phyloP scores from a whole-genome alignment of 768 basidiomycete species.

The Antrodiella citrinella region DNA sequence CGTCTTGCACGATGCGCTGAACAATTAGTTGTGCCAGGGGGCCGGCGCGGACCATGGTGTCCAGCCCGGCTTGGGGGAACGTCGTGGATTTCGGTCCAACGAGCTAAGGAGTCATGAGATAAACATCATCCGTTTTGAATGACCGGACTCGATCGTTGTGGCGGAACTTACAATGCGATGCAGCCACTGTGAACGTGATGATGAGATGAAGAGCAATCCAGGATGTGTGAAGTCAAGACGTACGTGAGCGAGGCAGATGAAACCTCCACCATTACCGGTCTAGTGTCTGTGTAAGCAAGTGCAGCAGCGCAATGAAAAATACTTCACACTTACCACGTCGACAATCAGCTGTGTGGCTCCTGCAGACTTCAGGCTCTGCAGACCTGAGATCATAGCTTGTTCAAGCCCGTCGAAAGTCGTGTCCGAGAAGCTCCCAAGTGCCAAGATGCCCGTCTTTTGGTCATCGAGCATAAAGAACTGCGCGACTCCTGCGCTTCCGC shows the following conservation, averaged over 20 bases:
- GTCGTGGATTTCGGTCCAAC: conserved; percentile 43
- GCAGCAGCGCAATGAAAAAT: not conserved
- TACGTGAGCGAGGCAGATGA: conserved; percentile 54
- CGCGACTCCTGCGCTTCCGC: conserved; percentile 40
- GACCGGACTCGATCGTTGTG: not conserved
- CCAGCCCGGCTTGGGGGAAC: conserved; percentile 46
- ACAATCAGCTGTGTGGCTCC: conserved; percentile 50
- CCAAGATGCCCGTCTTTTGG: conserved; percentile 45
- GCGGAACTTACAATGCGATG: conserved; percentile 28
- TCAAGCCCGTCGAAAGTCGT: conserved; percentile 34
- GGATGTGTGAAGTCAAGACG: conserved; percentile 12
- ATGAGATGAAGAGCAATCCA: not conserved
- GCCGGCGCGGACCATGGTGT: conserved; percentile 40
- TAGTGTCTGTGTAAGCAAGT: conserved; percentile 1
- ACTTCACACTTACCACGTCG: conserved; percentile 32
- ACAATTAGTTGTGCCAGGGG: conserved; percentile 44
- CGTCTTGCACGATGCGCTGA: conserved; percentile 26
- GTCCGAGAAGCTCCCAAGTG: conserved; percentile 51
- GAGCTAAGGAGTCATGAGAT: conserved; percentile 21
- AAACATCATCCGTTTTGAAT: no score
- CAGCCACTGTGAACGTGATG: conserved; percentile 24
- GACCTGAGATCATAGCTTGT: conserved; percentile 35
- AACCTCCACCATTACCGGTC: conserved; percentile 33
- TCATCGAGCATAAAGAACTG: conserved; percentile 51
- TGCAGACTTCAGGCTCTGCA: conserved; percentile 35